phyloP scores from a whole-genome alignment of 2,329 filamentous ascomycete genomes.

The Neophaeococcomyces aloes region DNA sequence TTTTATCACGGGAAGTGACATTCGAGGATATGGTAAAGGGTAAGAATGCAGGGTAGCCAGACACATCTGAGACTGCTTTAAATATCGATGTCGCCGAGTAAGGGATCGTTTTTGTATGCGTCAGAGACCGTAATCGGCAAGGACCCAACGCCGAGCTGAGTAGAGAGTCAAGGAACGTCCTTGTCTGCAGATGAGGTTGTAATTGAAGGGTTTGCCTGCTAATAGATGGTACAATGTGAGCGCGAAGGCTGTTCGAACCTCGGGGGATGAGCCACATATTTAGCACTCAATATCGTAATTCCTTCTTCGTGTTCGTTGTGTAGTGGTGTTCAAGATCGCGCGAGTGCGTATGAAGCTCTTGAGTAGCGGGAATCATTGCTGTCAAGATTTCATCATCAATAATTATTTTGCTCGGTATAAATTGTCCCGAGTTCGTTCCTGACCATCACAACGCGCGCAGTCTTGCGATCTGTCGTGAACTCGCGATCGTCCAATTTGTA shows the following conservation, averaged over 20 bases:
- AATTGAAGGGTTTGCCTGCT: background rate
- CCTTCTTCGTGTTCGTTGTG: background rate
- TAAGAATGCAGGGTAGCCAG: constrained; percentile 76
- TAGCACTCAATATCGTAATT: background rate
- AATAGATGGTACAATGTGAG: background rate
- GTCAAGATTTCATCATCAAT: background rate
- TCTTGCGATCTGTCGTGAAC: background rate
- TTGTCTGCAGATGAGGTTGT: constrained; percentile 7
- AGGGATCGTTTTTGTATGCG: constrained; percentile 63
- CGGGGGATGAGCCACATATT: background rate
- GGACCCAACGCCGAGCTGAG: constrained; percentile 18
- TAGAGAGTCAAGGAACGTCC: constrained; percentile 19
- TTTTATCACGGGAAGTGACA: constrained; percentile 63
- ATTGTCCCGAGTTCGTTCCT: background rate
- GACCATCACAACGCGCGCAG: constrained; percentile 1
- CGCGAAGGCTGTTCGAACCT: background rate
- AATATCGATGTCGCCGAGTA: constrained; percentile 65
- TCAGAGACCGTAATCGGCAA: constrained; percentile 48
- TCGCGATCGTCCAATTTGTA: too few relatives aligned
- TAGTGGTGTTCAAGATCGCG: too few relatives aligned
- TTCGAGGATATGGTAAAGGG: constrained; percentile 73
- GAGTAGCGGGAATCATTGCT: too few relatives aligned
- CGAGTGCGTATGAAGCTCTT: too few relatives aligned
- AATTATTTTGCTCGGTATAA: background rate
- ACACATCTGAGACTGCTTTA: constrained; percentile 76